Conservation (phyloP, 2,329 filamentous ascomycete genomes). For the Diaporthe helianthi region DNA sequence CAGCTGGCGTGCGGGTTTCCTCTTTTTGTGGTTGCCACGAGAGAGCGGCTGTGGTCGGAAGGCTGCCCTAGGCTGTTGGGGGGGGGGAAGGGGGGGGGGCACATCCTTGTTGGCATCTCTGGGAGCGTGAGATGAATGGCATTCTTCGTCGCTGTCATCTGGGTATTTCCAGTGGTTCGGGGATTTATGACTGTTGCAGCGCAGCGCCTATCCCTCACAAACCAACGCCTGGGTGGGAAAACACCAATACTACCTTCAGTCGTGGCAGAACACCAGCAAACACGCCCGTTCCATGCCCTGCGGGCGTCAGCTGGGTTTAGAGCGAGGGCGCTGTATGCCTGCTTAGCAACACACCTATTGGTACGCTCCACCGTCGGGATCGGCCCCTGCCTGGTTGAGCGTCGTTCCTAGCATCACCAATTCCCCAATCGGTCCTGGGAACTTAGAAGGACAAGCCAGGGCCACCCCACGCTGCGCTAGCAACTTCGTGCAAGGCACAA, state of each 20-base stretch:
- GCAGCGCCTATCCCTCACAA: slow-evolving; percentile 25
- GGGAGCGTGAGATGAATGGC: slow-evolving; percentile 3
- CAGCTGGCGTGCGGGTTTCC: not conserved
- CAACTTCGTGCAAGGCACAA: slow-evolving; percentile 13
- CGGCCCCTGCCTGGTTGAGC: slow-evolving; percentile 1
- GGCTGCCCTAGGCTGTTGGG: not conserved
- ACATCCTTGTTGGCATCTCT: not conserved
- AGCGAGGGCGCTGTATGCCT: not conserved
- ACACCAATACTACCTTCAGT: slow-evolving; percentile 18
- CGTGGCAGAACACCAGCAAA: slow-evolving; percentile 6
- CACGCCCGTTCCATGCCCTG: slow-evolving; percentile 7
- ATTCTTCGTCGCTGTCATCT: not conserved
- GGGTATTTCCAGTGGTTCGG: slow-evolving; percentile 19
- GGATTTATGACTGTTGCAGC: slow-evolving; percentile 20
- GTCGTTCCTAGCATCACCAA: not conserved
- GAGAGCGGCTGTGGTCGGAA: slow-evolving; percentile 6
- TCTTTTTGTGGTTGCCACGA: not conserved
- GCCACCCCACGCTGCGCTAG: slow-evolving; percentile 1
- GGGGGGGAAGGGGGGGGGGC: not conserved
- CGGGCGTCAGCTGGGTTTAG: slow-evolving; percentile 1
- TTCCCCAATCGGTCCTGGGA: slow-evolving; percentile 12
- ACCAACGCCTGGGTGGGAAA: slow-evolving; percentile 19
- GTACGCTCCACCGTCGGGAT: not conserved
- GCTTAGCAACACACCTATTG: slow-evolving; percentile 12
- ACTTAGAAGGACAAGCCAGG: not conserved